phyloP scores from a whole-genome alignment of 176 grass and related monocot species.

The Aegilops bicornis region DNA sequence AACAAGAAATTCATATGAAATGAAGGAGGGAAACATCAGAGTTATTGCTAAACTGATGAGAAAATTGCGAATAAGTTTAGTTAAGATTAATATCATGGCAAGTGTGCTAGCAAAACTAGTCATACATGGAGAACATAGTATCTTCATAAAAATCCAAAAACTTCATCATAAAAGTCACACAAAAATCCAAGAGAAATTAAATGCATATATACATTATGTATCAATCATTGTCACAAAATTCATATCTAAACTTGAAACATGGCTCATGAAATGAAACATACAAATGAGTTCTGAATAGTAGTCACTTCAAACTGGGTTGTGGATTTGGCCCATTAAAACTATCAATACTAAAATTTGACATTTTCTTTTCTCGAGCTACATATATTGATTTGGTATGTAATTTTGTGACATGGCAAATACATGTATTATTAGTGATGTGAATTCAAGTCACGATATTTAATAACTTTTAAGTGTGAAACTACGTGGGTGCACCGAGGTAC shows the following conservation, averaged over 20 bases:
- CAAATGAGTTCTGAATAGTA: too few species aligned
- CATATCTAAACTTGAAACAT: background rate
- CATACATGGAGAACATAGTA: background rate
- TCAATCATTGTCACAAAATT: background rate
- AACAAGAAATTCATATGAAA: background rate
- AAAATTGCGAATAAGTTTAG: background rate
- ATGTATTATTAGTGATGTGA: too few species aligned
- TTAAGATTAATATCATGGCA: background rate
- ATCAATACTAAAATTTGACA: too few species aligned
- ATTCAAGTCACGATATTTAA: too few species aligned
- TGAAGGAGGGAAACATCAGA: background rate
- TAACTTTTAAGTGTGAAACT: too few species aligned
- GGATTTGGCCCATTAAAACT: too few species aligned
- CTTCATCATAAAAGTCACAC: background rate
- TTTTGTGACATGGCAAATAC: too few species aligned
- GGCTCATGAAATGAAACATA: background rate
- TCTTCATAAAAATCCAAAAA: too few species aligned
- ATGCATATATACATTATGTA: background rate
- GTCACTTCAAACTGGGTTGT: too few species aligned
- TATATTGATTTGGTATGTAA: too few species aligned
- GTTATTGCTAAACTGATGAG: background rate
- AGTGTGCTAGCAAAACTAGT: background rate
- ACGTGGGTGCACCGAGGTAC: too few species aligned
- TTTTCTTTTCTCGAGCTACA: too few species aligned
- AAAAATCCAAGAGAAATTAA: background rate